These are phyloP conservation scores for Ichthyophthirius multifiliis DNA, from an alignment of 169 alveolate species.

Conservation along the genomic window DNA sequence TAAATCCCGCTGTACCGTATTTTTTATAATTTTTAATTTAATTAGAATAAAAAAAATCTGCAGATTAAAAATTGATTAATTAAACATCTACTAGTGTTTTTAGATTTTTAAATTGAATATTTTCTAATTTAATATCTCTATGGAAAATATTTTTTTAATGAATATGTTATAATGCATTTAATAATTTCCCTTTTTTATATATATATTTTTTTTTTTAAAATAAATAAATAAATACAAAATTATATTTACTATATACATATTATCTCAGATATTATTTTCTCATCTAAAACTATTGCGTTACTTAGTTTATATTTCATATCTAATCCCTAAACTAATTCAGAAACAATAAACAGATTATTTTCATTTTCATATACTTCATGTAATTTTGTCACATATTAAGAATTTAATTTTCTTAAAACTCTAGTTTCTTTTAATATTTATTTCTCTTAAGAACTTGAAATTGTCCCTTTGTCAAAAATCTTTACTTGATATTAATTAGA, in stretches of 20 bases:
- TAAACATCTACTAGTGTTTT: slow-evolving; percentile 20
- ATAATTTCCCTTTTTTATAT: too few relatives aligned
- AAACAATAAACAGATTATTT: neutral
- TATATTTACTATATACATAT: slow-evolving; percentile 16
- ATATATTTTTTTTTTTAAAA: too few relatives aligned
- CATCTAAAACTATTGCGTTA: slow-evolving; percentile 1
- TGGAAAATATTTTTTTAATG: slow-evolving; percentile 2
- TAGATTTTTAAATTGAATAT: slow-evolving; percentile 23
- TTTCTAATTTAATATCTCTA: slow-evolving; percentile 22
- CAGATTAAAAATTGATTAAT: slow-evolving; percentile 20
- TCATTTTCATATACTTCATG: slow-evolving; percentile 28
- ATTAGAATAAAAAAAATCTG: slow-evolving; percentile 3
- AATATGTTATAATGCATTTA: slow-evolving; percentile 18
- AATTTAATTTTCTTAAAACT: slow-evolving; percentile 11
- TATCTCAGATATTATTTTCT: slow-evolving; percentile 20
- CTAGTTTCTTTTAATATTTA: slow-evolving; percentile 10
- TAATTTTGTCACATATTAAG: neutral
- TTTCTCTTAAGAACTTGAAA: neutral
- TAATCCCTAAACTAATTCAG: neutral
- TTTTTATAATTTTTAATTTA: slow-evolving; percentile 11
- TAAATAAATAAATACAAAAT: too few relatives aligned
- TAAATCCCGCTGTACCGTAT: slow-evolving; percentile 37
- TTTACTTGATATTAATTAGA: neutral
- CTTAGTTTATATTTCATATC: slow-evolving; percentile 8
- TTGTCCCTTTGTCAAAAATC: neutral